Conservation (phyloP, 176 grass and related monocot species). For the Aegilops bicornis region DNA sequence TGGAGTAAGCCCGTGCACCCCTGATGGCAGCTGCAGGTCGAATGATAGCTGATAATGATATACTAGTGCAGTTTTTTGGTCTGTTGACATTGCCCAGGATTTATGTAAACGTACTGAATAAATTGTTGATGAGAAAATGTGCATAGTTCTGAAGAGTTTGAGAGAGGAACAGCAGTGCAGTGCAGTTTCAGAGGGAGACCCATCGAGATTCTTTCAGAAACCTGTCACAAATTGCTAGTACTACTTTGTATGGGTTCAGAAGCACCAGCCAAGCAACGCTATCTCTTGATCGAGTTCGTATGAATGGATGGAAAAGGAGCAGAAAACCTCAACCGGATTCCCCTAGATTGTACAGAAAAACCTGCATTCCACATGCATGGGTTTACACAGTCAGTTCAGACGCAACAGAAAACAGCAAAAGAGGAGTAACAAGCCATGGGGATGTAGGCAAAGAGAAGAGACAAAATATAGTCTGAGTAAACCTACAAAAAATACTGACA, state of each 20-base stretch:
- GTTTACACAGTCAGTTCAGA: neutral
- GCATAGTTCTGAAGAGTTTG: too few relatives aligned
- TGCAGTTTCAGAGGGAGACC: too few relatives aligned
- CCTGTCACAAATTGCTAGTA: too few relatives aligned
- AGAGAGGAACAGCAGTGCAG: too few relatives aligned
- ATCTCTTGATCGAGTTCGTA: too few relatives aligned
- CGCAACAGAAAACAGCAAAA: neutral
- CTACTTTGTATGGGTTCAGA: too few relatives aligned
- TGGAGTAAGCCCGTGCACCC: slow-evolving; percentile 5
- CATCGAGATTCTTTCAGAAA: too few relatives aligned
- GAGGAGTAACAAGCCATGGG: neutral
- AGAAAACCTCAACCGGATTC: neutral
- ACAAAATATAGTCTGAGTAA: too few relatives aligned
- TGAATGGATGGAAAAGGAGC: neutral
- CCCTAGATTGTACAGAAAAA: neutral
- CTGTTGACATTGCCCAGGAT: neutral
- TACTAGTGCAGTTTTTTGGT: neutral
- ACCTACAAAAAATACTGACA: too few relatives aligned
- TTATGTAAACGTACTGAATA: neutral
- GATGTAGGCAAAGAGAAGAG: neutral
- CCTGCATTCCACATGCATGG: too few relatives aligned
- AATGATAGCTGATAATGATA: too few relatives aligned
- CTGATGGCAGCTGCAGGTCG: neutral
- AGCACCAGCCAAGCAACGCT: too few relatives aligned
- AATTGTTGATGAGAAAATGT: neutral